These are phyloP conservation scores for Aspergillus aculeatinus DNA, from an alignment of 2,329 filamentous ascomycete species.

Conservation along the genomic window DNA sequence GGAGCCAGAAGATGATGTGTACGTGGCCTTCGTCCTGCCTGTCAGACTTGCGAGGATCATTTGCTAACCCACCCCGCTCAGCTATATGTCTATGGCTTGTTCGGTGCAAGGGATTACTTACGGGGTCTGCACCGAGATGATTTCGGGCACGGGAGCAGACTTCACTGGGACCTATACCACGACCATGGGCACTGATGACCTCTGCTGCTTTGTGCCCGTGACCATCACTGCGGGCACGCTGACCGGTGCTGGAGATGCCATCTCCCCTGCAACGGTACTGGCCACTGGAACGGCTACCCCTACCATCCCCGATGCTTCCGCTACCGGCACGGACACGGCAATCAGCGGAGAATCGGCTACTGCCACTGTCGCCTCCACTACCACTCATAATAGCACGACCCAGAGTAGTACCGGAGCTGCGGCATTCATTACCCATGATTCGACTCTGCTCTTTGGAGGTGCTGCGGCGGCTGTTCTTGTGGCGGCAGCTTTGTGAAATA, in stretches of 20 bases:
- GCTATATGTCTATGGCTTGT: slow-evolving; percentile 16
- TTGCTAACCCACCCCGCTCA: no score
- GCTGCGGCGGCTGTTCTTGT: slow-evolving; percentile 3
- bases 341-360: not conserved
- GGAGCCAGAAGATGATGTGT: slow-evolving; percentile 12
- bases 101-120: slow-evolving; percentile 18
- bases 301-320: not conserved
- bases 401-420: slow-evolving; percentile 10
- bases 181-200: slow-evolving; percentile 9
- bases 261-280: no score
- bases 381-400: not conserved
- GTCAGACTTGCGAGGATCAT: no score
- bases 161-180: slow-evolving; percentile 15
- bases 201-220: slow-evolving; percentile 17
- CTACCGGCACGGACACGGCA: no score
- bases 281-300: not conserved
- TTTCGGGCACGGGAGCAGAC: slow-evolving; percentile 14
- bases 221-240: slow-evolving; percentile 23
- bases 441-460: slow-evolving; percentile 10
- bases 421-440: not conserved
- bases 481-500: not conserved
- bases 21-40: no score
- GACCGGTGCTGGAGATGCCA: slow-evolving; percentile 1
- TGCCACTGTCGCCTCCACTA: not conserved
- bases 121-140: slow-evolving; percentile 19